phyloP scores from a whole-genome alignment of 1,284 basidiomycete genomes.

The Boletellus dicymbophilus region DNA sequence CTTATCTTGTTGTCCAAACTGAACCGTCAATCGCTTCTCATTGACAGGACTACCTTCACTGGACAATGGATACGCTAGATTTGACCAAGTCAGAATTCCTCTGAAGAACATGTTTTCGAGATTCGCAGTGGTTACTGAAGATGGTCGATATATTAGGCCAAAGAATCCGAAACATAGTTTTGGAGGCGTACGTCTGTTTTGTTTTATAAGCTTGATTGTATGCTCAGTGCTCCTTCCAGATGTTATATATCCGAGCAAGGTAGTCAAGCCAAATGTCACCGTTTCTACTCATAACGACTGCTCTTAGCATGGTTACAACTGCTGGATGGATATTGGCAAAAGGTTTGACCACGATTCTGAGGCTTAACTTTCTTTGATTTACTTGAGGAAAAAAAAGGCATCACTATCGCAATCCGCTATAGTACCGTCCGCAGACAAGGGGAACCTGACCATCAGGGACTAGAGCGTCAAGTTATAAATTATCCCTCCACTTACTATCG shows the following conservation, averaged over 20 bases:
- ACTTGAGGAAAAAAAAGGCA: slow-evolving; percentile 41
- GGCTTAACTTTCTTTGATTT: neutral
- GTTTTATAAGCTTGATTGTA: neutral
- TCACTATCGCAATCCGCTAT: slow-evolving; percentile 76
- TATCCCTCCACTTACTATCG: slow-evolving; percentile 75
- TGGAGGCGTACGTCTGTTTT: slow-evolving; percentile 63
- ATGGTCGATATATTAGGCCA: slow-evolving; percentile 69
- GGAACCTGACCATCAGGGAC: slow-evolving; percentile 46
- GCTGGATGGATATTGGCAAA: slow-evolving; percentile 63
- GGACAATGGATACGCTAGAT: slow-evolving; percentile 76
- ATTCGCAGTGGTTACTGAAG: slow-evolving; percentile 70
- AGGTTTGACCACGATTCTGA: slow-evolving; percentile 36
- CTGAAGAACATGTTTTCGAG: slow-evolving; percentile 76
- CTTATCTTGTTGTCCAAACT: neutral
- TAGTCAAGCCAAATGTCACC: slow-evolving; percentile 24
- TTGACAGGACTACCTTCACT: slow-evolving; percentile 55
- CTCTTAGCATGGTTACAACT: slow-evolving; percentile 56
- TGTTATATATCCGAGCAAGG: slow-evolving; percentile 70
- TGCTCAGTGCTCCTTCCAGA: slow-evolving; percentile 39
- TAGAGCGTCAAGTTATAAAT: slow-evolving; percentile 66
- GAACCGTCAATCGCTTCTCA: neutral
- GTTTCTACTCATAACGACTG: neutral
- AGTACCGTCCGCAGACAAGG: slow-evolving; percentile 75
- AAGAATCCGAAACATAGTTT: slow-evolving; percentile 77
- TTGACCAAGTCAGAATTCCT: slow-evolving; percentile 73